Percentiles rank a stretch among this genome's conserved stretches.
Conservation (phyloP, 768 basidiomycete species). For the Rhizopogon salebrosus region DNA sequence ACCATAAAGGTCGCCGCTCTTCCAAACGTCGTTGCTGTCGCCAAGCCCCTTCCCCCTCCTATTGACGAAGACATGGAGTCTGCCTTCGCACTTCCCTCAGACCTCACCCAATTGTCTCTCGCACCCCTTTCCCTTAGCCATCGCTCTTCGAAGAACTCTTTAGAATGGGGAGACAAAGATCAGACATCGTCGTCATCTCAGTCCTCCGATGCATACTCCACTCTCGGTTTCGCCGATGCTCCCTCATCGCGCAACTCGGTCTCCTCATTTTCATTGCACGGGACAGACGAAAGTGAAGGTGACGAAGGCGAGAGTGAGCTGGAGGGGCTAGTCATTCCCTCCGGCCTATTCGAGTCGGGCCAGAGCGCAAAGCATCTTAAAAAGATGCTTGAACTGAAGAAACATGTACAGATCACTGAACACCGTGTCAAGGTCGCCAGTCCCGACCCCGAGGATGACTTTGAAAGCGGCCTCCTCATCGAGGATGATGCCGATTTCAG, state of each 20-base stretch:
- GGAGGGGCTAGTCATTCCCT: conserved; percentile 77
- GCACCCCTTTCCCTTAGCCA: conserved; percentile 72
- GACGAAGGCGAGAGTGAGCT: conserved; percentile 70
- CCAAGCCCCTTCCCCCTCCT: conserved; percentile 31
- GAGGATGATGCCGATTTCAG: conserved; percentile 81
- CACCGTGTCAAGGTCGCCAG: conserved; percentile 46
- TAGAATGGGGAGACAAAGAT: conserved; percentile 85
- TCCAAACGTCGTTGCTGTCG: conserved; percentile 30
- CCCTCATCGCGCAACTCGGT: conserved; percentile 70
- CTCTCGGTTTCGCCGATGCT: conserved; percentile 68
- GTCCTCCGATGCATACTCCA: conserved; percentile 84
- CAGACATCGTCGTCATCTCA: conserved; percentile 70
- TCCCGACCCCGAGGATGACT: conserved; percentile 77
- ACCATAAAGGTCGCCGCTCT: conserved; percentile 73
- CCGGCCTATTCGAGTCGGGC: conserved; percentile 69
- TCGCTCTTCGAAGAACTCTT: conserved; percentile 75
- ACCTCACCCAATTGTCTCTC: conserved; percentile 78
- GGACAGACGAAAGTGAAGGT: conserved; percentile 66
- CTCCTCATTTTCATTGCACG: conserved; percentile 58
- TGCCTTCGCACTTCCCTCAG: conserved; percentile 73
- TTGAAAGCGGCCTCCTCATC: conserved; percentile 80
- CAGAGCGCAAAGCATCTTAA: conserved; percentile 47
- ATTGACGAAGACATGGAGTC: conserved; percentile 78
- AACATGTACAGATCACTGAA: conserved; percentile 50
- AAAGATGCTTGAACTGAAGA: conserved; percentile 50